Evolutionary conservation across 1,139 yeast genomes (phyloP), one percentile per base, ranked within the genome.

Genomic region (Lodderomyces theae): DNA sequence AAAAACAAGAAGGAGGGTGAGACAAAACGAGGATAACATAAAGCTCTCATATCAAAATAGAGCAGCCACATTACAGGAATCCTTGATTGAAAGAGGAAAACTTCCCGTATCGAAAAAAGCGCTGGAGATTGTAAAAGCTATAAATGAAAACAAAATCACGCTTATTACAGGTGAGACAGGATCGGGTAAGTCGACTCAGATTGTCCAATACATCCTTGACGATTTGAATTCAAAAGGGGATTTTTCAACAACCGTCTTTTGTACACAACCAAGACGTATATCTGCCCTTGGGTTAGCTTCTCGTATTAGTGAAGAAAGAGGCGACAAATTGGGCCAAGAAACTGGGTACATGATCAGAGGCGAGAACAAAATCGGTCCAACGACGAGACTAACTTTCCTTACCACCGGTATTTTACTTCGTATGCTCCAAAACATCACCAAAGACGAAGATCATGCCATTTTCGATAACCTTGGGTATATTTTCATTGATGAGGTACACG

Each of bases 111-210:
- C 96, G 95, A 59, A 66, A 10, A 84, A 83, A 56, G 72, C 68
- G 39, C 64, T 74, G 0, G 69, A 73, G 4, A 71, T 92, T 35
- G 70, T 86, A 1, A 56, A 75, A 0, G 60, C 80, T 3, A 78
- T 92, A 5, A 67, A 72, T 29, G 49, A 67, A 0, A 77, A 85
- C 52, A 79, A 79, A 48, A 85, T 88, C 2, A 80, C 87, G 3
- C 64, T 92, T 31, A 77, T 92, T 28, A 92, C 97, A 1, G 98
- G 97, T 58, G 98, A 92, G 60, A 92, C 98, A 0, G 98, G 98
- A 51, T 88, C 96, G 0, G 97, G 97, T 50, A 89, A 89, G 56
- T 86, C 96, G 0, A 89, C 97, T 0, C 97, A 89, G 57, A 80
- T 88, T 11, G 96, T 88, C 2, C 98, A 92, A 59, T 92, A 88